Base-by-base conservation (phyloP, 2,329 filamentous ascomycete species). In the Aspergillus fischeri region DNA sequence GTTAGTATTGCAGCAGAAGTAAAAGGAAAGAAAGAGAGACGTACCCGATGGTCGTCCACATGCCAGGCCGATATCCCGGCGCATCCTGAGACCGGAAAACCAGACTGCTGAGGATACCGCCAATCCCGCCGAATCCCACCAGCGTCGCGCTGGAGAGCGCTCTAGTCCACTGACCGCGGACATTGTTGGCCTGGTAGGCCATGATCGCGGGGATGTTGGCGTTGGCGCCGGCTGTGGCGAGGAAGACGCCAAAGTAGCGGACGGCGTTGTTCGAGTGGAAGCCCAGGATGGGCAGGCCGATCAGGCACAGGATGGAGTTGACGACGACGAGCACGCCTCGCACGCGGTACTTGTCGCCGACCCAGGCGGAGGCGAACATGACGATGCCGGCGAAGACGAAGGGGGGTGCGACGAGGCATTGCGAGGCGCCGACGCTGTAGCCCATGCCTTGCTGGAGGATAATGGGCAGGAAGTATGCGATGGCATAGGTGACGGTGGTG, bases 131-230 rank as follows among this genome's bases (percentile, higher is more conserved):
- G 49, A 89, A 85, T 1, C 87, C 88, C 3, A 94, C 88, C 2
- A 92, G 81, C 0, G 86, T 88, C 1, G 90, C 89, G 58, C 86
- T 89, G 70, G 86, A 88, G 63, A 94, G 86, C 1, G 90, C 90
- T 50, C 91, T 85, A 77, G 93, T 94, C 89, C 90, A 94, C 76
- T 94, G 90, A 0, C 90, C 91, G 53, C 89, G 86, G 68, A 95
- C 87, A 73, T 95, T 95, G 76, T 93, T 94, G 48, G 90, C 89
- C 76, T 93, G 90, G 77, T 91, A 93, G 0, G 89, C 83, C 78
- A 95, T 85, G 44, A 84, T 79, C 3, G 85, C 81, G 0, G 91
- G 91, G 4, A 94, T 80, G 69, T 94, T 94, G 63, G 86, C 83
- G 73, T 92, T 92, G 63, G 87, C 85, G 11, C 89, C 90, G 0